Evolutionary conservation across 345 rosid species (phyloP), one percentile per base, ranked within the genome.

Genomic region (Brassica carinata): DNA sequence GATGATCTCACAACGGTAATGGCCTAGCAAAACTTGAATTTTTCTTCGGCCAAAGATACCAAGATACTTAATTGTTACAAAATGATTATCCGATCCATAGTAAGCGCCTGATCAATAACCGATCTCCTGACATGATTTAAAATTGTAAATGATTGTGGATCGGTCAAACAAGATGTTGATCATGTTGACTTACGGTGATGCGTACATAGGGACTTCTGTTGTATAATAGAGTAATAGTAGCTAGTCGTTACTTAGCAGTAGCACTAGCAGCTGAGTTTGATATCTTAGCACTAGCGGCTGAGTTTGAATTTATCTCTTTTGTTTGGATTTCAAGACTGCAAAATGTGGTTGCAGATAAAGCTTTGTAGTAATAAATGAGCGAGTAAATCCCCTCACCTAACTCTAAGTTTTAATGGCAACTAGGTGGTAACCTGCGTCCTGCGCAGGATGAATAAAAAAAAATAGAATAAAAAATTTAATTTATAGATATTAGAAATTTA

Each of bases 191-290:
- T 67, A 36, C 27, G 59, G 62, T 76, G 18, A 11, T n/a, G 62
- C 57, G 40, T 29, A 15, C 63, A 43, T 43, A 61, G 66, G 29
- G 73, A 55, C 40, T 26, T 38, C n/a, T 61, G 69, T 29, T 45
- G 62, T 68, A 57, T 77, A 62, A 76, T 68, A 58, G 67, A 40
- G 67, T 27, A 76, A 14, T 68, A 29, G 43, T 67, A 43, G 43
- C 68, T 65, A 65, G 59, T 38, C 45, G 55, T 11, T 45, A 45
- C 14, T 45, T 9, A 29, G 31, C 31, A 29, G 31, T 38, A 38
- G 43, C 43, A 7, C 43, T 38, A 38, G 43, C 43, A 38, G 43
- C 43, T 38, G 43, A 38, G 8, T 8, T 38, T 38, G 43, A 38
- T 38, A 38, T 38, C 8, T 8, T 38, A 38, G 43, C 43, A 7